phyloP scores from a whole-genome alignment of 139 green algal species.

The Micractinium sp. region DNA sequence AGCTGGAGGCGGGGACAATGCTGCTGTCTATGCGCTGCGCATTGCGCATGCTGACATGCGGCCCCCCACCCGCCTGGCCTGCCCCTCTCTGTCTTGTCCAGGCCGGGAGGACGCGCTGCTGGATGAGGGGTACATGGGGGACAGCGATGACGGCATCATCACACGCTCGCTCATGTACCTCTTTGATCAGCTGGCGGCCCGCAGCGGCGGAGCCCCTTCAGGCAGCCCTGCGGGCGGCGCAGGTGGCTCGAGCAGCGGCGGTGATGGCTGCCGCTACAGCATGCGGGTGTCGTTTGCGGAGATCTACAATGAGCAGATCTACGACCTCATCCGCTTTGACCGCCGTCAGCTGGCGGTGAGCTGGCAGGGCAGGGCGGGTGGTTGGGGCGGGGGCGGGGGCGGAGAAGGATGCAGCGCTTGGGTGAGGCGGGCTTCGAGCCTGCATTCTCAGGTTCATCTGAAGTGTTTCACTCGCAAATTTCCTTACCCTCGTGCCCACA shows the following conservation, averaged over 20 bases:
- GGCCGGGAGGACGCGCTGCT: slow-evolving; percentile 54
- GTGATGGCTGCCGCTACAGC: slow-evolving; percentile 24
- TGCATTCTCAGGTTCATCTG: not conserved
- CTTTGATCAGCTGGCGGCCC: slow-evolving; percentile 60
- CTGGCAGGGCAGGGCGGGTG: not conserved
- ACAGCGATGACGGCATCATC: slow-evolving; percentile 79
- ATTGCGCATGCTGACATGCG: not conserved
- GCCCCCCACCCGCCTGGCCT: not conserved
- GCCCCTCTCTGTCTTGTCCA: not conserved
- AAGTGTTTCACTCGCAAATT: not conserved
- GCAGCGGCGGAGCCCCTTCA: too few species aligned
- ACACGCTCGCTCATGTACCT: slow-evolving; percentile 70
- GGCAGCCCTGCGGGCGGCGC: too few species aligned
- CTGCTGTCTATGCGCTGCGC: not conserved
- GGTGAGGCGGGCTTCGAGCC: not conserved
- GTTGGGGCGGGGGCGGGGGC: not conserved
- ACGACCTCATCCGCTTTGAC: slow-evolving; percentile 76
- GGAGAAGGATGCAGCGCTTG: too few species aligned
- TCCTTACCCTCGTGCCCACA: not conserved
- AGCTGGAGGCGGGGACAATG: too few species aligned
- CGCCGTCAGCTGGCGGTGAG: slow-evolving; percentile 60
- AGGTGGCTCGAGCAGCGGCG: not conserved
- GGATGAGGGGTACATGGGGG: slow-evolving; percentile 64
- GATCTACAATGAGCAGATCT: slow-evolving; percentile 93
- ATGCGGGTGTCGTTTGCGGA: slow-evolving; percentile 80